Conservation (phyloP, 176 grass and related monocot genomes). For the Panicum miliaceum region DNA sequence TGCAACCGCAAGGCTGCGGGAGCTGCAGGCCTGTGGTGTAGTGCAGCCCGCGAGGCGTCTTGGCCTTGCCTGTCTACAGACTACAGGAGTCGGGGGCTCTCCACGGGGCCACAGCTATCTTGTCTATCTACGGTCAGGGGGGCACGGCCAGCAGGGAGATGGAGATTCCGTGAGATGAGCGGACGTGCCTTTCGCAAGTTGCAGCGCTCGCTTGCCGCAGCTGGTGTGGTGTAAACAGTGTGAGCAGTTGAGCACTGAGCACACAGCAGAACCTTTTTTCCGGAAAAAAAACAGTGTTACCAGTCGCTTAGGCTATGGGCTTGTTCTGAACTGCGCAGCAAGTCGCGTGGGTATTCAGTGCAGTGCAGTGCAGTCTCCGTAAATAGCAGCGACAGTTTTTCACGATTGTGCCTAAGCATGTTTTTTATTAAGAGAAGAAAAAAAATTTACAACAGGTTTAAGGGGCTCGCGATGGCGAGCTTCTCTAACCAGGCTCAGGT, state of each 20-base stretch:
- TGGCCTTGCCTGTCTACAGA: neutral
- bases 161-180: neutral
- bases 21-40: neutral
- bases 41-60: neutral
- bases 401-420: too few relatives aligned
- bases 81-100: conserved; percentile 4
- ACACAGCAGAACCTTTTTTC: neutral
- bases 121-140: neutral
- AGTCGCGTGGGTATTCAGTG: neutral
- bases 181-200: neutral
- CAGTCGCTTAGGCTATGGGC: too few relatives aligned
- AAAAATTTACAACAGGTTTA: too few relatives aligned
- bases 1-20: neutral
- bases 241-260: too few relatives aligned
- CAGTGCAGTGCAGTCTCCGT: neutral
- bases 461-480: too few relatives aligned
- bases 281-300: neutral
- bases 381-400: neutral
- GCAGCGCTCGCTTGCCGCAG: conserved; percentile 28
- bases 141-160: neutral
- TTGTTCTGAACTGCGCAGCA: neutral
- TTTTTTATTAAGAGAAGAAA: too few relatives aligned
- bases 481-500: too few relatives aligned
- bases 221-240: conserved; percentile 2
- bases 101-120: neutral